A percentile compares a stretch with the other conserved stretches of the same genome.
These are phyloP conservation scores for Syzygium grande DNA, from an alignment of 345 rosid species.

Conservation along the genomic window DNA sequence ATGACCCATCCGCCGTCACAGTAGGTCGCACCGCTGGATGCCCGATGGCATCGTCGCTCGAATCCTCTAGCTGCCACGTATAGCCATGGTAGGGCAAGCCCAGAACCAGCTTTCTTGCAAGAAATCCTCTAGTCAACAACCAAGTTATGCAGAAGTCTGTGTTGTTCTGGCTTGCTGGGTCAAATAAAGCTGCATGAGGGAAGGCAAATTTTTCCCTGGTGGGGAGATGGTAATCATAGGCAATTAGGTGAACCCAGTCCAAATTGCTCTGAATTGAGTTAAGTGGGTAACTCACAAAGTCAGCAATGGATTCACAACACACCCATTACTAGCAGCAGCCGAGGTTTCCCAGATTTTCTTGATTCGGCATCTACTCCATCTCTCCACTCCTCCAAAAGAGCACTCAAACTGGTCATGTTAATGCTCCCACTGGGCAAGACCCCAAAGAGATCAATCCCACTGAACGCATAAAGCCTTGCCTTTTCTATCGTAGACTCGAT, in stretches of 20 bases:
- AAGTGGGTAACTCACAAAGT: conserved; percentile 5
- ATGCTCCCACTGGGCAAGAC: neutral
- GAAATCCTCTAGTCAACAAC: conserved; percentile 3
- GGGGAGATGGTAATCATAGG: conserved; percentile 9
- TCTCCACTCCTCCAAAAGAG: conserved; percentile 14
- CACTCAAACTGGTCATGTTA: conserved; percentile 6
- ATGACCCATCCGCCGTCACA: neutral
- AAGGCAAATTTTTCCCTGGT: neutral
- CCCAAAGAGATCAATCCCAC: conserved; percentile 16
- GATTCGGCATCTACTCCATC: conserved; percentile 6
- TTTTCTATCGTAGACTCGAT: conserved; percentile 14
- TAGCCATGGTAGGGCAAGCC: conserved; percentile 25
- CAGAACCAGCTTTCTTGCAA: conserved; percentile 7
- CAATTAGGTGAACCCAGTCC: conserved; percentile 13
- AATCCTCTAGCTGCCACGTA: conserved; percentile 17
- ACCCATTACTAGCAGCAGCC: conserved; percentile 6
- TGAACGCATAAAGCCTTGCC: conserved; percentile 21
- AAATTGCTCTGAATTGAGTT: conserved; percentile 3
- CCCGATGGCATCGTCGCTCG: neutral
- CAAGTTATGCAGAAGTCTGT: conserved; percentile 5
- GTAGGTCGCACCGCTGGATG: conserved; percentile 9
- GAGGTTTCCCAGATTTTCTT: neutral
- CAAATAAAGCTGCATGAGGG: conserved; percentile 13
- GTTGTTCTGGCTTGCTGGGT: neutral
- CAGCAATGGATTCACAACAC: neutral